A percentile compares a stretch with the other conserved stretches of the same genome.
These are phyloP conservation scores for Carex scoparia DNA, from an alignment of 176 grass and related monocot genomes.

Conservation along the genomic window DNA sequence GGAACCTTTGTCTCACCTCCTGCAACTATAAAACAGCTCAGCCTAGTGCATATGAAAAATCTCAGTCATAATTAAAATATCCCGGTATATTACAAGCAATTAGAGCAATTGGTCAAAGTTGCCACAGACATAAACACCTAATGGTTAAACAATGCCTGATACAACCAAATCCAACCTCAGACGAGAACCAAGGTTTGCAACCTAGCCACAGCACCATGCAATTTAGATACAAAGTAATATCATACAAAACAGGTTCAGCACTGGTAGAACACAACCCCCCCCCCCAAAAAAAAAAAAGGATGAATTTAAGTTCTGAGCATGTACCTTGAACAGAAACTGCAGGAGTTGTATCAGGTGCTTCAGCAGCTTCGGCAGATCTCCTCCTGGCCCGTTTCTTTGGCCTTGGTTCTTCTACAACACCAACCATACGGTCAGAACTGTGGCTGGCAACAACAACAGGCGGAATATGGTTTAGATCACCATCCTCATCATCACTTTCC, in stretches of 20 bases:
- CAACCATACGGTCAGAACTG: background rate
- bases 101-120: background rate
- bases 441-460: background rate
- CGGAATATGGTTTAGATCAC: constrained; percentile 43
- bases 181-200: background rate
- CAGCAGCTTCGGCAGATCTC: constrained; percentile 34
- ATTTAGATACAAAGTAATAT: background rate
- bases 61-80: background rate
- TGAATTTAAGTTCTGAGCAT: background rate
- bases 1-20: constrained; percentile 9
- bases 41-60: background rate
- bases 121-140: background rate
- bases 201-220: background rate
- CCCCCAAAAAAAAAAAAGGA: no score
- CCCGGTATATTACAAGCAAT: background rate
- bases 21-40: background rate
- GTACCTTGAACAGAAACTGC: constrained; percentile 20
- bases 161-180: background rate
- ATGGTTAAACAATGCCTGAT: background rate
- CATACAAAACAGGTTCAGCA: no score
- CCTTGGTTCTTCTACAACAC: constrained; percentile 30
- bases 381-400: constrained; percentile 42
- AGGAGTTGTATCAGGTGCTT: constrained; percentile 31
- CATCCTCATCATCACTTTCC: constrained; percentile 62
- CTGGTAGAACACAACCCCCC: no score